A percentile compares a stretch with the other conserved stretches of the same genome.
phyloP scores from a whole-genome alignment of 148 eudicot genomes.

The Rhododendron griersonianum region DNA sequence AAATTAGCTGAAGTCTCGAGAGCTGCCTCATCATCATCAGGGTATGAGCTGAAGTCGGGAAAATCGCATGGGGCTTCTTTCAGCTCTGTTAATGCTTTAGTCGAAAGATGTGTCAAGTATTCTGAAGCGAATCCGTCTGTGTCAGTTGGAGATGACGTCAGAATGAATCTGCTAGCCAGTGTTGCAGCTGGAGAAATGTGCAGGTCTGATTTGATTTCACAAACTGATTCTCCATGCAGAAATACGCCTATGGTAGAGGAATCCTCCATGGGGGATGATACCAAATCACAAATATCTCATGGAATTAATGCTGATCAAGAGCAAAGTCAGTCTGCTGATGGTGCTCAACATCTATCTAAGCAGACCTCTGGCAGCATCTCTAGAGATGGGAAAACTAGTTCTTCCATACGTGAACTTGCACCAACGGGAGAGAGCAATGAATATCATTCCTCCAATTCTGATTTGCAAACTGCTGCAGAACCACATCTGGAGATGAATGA shows the following conservation, averaged over 20 bases:
- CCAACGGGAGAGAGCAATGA: constrained; percentile 2
- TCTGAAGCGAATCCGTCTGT: constrained; percentile 54
- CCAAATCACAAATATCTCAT: constrained; percentile 20
- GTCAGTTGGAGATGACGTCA: constrained; percentile 70
- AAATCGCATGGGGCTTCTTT: constrained; percentile 53
- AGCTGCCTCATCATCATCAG: constrained; percentile 22
- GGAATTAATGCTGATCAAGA: constrained; percentile 15
- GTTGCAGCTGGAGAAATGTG: constrained; percentile 88
- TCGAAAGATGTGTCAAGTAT: constrained; percentile 77
- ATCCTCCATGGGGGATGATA: constrained; percentile 17
- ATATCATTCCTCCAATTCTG: constrained; percentile 14
- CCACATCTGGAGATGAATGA: constrained; percentile 15
- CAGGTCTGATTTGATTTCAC: constrained; percentile 45
- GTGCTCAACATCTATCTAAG: constrained; percentile 8
- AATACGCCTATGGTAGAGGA: constrained; percentile 25
- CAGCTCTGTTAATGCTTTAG: constrained; percentile 79
- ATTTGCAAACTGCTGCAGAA: constrained; percentile 23
- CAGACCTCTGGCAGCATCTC: background rate
- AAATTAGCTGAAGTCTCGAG: constrained; percentile 32
- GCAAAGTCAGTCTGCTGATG: constrained; percentile 19
- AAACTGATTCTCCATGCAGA: constrained; percentile 46
- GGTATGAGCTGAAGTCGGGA: constrained; percentile 33
- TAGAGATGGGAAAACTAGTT: constrained; percentile 11
- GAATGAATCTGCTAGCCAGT: constrained; percentile 93
- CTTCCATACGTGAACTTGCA: constrained; percentile 14